These are phyloP conservation scores for Colletotrichum theobromicola DNA, from an alignment of 2,329 filamentous ascomycete genomes.

Conservation along the genomic window DNA sequence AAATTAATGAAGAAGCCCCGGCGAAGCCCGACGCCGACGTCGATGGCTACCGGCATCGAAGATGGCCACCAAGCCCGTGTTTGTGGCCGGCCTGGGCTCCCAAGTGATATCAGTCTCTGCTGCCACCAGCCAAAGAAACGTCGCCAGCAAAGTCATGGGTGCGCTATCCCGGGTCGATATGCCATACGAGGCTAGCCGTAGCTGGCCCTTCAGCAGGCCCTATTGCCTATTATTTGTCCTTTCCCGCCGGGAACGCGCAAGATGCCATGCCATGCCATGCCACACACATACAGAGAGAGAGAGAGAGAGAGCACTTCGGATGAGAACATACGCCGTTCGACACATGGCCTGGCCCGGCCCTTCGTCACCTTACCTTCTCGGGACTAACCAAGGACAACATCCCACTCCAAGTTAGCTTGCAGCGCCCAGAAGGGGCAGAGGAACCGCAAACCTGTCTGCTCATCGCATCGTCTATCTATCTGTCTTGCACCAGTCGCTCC, in stretches of 20 bases:
- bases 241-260: constrained; percentile 17
- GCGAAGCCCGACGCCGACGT: constrained; percentile 6
- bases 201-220: background rate
- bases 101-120: constrained; percentile 11
- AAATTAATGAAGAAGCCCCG: background rate
- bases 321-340: background rate
- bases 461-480: background rate
- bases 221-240: background rate
- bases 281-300: background rate
- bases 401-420: background rate
- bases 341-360: background rate
- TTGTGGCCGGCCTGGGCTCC: background rate
- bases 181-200: constrained; percentile 18
- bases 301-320: background rate
- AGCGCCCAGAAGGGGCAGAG: constrained; percentile 7
- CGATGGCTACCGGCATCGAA: background rate
- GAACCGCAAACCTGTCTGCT: background rate
- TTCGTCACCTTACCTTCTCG: background rate
- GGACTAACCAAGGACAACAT: background rate
- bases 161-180: constrained; percentile 16
- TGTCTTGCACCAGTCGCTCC: background rate
- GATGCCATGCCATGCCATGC: background rate
- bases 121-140: constrained; percentile 14
- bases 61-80: background rate
- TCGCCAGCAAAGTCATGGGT: constrained; percentile 20